These are phyloP conservation scores for Pseudogymnoascus sp. DNA, from an alignment of 2,329 filamentous ascomycete species.

Conservation along the genomic window DNA sequence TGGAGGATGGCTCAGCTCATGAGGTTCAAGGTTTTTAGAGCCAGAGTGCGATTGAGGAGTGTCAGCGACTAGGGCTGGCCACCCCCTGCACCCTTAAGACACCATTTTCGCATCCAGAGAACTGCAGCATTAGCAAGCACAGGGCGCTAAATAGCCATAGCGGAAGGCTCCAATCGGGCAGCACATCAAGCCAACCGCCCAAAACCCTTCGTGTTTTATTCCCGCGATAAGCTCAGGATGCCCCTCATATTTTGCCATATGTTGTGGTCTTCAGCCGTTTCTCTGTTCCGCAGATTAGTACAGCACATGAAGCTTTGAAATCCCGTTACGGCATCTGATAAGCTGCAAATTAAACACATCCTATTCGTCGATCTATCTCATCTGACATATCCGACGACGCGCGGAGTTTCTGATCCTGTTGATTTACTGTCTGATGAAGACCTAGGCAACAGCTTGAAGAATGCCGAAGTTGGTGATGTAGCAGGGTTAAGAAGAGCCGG, in stretches of 20 bases:
- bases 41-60: not conserved
- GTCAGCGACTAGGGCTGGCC: not conserved
- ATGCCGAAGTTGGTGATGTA: not conserved
- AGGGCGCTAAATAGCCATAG: not conserved
- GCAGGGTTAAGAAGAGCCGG: not conserved
- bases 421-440: not conserved
- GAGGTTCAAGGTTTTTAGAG: not conserved
- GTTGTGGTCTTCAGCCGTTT: not conserved
- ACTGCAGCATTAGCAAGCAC: not conserved
- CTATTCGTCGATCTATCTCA: not conserved
- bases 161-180: not conserved
- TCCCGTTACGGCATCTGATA: not conserved
- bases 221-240: not conserved
- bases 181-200: not conserved
- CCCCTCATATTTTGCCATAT: not conserved
- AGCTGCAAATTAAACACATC: not conserved
- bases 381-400: not conserved
- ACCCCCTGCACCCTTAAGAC: not conserved
- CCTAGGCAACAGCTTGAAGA: not conserved
- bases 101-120: not conserved
- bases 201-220: not conserved
- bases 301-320: not conserved
- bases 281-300: not conserved
- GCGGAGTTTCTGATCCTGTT: not conserved
- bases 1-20: not conserved